Conservation (phyloP, 1,284 basidiomycete species). For the Erythrobasidium hasegawianum region DNA sequence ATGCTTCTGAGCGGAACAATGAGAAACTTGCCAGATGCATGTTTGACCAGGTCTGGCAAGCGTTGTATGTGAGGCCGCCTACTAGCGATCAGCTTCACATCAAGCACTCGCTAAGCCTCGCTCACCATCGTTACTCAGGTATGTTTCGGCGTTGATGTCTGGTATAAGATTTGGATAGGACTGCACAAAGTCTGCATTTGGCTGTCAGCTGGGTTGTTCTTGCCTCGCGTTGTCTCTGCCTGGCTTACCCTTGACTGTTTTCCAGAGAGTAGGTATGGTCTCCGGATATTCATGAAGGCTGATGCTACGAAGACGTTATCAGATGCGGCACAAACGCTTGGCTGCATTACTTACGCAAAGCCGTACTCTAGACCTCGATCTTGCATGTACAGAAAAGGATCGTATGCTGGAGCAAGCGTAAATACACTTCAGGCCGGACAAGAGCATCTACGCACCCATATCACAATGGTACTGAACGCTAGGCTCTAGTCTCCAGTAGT, state of each 20-base stretch:
- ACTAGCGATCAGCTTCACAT: too few relatives aligned
- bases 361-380: conserved; percentile 34
- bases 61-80: conserved; percentile 63
- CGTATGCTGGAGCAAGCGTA: conserved; percentile 28
- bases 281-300: conserved; percentile 70
- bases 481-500: conserved; percentile 82
- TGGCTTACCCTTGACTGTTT: background rate
- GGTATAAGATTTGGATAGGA: conserved; percentile 65
- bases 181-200: conserved; percentile 62
- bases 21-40: conserved; percentile 67
- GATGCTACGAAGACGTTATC: conserved; percentile 52
- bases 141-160: conserved; percentile 67
- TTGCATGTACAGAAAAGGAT: conserved; percentile 44
- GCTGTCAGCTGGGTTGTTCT: background rate
- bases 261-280: conserved; percentile 75
- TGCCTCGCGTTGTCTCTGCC: background rate
- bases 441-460: background rate
- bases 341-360: conserved; percentile 22
- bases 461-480: conserved; percentile 35
- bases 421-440: background rate
- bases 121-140: conserved; percentile 64
- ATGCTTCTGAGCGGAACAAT: conserved; percentile 74
- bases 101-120: too few relatives aligned
- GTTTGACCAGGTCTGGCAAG: conserved; percentile 61
- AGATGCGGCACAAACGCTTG: too few relatives aligned